Evolutionary conservation across 1,284 basidiomycete species (phyloP).

Genomic region (Bjerkandera adusta): DNA sequence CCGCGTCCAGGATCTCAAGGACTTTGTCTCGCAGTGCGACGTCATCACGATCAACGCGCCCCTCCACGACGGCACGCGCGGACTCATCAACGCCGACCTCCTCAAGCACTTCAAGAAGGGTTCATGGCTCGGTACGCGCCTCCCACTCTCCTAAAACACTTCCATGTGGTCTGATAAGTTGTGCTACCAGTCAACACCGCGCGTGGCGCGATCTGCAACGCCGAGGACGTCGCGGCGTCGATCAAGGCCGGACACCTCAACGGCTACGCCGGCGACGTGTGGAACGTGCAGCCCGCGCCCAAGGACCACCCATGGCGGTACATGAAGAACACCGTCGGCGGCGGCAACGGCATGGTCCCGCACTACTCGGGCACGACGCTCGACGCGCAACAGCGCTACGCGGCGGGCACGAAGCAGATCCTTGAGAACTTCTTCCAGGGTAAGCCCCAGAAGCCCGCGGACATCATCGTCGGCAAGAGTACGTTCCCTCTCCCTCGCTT

Average conservation of each 20-base stretch:
- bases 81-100: constrained; percentile 81
- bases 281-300: constrained; percentile 84
- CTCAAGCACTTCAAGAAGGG: constrained; percentile 90
- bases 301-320: constrained; percentile 86
- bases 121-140: constrained; percentile 59
- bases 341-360: constrained; percentile 79
- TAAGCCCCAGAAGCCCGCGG: constrained; percentile 72
- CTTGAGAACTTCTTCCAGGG: constrained; percentile 73
- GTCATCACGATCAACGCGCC: constrained; percentile 90
- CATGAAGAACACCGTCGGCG: constrained; percentile 77
- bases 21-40: constrained; percentile 83
- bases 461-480: constrained; percentile 76
- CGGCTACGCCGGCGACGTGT: constrained; percentile 71
- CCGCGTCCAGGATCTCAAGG: constrained; percentile 79
- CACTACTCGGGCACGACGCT: constrained; percentile 90
- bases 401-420: constrained; percentile 78
- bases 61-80: constrained; percentile 84
- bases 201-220: constrained; percentile 90
- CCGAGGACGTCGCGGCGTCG: constrained; percentile 77
- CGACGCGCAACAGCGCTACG: constrained; percentile 91
- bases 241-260: constrained; percentile 76
- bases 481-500: constrained; percentile 32
- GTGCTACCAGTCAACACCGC: constrained; percentile 75
- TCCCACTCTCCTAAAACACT: background rate
- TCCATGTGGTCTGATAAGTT: background rate